These are phyloP conservation scores for Juncus effusus DNA, from an alignment of 176 grass and related monocot species.

Conservation along the genomic window DNA sequence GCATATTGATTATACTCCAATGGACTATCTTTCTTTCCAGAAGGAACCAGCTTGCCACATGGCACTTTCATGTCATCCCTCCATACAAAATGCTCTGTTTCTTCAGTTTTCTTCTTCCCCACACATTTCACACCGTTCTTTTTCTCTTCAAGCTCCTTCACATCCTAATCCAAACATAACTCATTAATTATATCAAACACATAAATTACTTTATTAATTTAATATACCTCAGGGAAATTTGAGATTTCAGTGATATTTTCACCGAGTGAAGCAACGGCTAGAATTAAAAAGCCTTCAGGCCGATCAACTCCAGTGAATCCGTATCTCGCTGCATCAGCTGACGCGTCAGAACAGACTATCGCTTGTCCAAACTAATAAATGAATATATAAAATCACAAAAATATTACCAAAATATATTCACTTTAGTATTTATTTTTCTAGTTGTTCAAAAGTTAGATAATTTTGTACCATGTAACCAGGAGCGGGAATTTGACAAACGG, in stretches of 20 bases:
- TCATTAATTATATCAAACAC: not conserved
- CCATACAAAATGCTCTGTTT: conserved; percentile 66
- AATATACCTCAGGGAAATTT: conserved; percentile 28
- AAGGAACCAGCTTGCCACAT: conserved; percentile 63
- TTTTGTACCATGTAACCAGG: conserved; percentile 75
- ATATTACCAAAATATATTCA: not conserved
- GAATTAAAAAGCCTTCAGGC: conserved; percentile 58
- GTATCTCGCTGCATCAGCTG: conserved; percentile 63
- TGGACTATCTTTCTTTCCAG: conserved; percentile 43
- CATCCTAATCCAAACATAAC: conserved; percentile 26
- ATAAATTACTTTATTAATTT: not conserved
- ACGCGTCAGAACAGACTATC: conserved; percentile 66
- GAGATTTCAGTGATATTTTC: conserved; percentile 50
- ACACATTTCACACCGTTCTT: conserved; percentile 49
- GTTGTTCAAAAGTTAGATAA: not conserved
- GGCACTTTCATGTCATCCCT: conserved; percentile 68
- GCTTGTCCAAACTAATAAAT: conserved; percentile 59
- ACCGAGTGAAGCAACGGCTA: conserved; percentile 58
- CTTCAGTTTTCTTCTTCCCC: conserved; percentile 59
- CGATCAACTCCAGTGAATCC: conserved; percentile 68
- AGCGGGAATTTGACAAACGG: conserved; percentile 60
- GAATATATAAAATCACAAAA: not conserved
- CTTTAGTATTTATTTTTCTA: not conserved
- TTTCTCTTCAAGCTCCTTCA: conserved; percentile 41
- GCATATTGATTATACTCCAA: conserved; percentile 81